These are phyloP conservation scores for Phoenix dactylifera DNA, from an alignment of 176 grass and related monocot species.

Conservation along the genomic window DNA sequence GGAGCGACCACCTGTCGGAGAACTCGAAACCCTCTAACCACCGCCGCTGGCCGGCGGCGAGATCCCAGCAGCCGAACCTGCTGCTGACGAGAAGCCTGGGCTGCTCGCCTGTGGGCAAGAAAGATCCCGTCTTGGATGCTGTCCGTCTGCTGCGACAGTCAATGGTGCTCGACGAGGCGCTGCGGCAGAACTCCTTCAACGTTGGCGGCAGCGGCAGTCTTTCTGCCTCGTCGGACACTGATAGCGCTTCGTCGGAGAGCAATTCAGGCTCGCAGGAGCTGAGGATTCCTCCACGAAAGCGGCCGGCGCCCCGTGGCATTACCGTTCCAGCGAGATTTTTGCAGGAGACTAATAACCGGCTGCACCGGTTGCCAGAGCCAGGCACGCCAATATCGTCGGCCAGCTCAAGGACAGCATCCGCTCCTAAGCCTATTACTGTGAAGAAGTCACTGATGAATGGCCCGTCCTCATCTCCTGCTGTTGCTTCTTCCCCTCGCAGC, in stretches of 20 bases:
- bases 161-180: slow-evolving; percentile 46
- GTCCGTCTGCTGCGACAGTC: slow-evolving; percentile 67
- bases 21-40: slow-evolving; percentile 32
- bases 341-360: slow-evolving; percentile 35
- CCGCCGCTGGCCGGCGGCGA: slow-evolving; percentile 58
- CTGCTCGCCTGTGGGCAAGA: slow-evolving; percentile 50
- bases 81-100: slow-evolving; percentile 75
- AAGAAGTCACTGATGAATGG: slow-evolving; percentile 52
- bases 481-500: slow-evolving; percentile 8
- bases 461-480: slow-evolving; percentile 23
- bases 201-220: slow-evolving; percentile 23
- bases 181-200: slow-evolving; percentile 41
- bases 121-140: slow-evolving; percentile 45
- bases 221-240: slow-evolving; percentile 65
- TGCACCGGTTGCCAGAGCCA: slow-evolving; percentile 34
- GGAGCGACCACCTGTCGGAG: slow-evolving; percentile 16
- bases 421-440: not conserved
- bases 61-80: slow-evolving; percentile 40
- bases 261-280: slow-evolving; percentile 48
- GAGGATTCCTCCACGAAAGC: slow-evolving; percentile 14
- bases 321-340: slow-evolving; percentile 57
- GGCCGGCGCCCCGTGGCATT: slow-evolving; percentile 25
- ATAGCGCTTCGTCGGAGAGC: slow-evolving; percentile 78
- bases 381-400: slow-evolving; percentile 28
- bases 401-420: slow-evolving; percentile 12